These are phyloP conservation scores for Gonapodya sp. DNA, from an alignment of 192 early-diverging fungal species.

Conservation along the genomic window DNA sequence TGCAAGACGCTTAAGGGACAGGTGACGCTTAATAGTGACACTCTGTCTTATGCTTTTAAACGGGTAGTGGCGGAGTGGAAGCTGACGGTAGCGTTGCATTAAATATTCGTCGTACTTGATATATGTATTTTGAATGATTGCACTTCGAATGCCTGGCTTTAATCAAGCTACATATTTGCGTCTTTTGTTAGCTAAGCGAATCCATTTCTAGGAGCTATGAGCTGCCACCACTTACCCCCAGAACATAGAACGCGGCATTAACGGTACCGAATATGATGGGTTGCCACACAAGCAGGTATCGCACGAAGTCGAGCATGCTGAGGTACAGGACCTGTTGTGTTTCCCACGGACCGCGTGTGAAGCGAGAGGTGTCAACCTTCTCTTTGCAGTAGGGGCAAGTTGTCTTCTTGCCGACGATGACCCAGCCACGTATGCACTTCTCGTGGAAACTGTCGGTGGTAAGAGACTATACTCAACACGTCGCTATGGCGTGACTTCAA, in stretches of 20 bases:
- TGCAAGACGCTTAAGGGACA: not conserved
- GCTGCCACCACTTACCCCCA: not conserved
- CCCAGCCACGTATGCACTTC: conserved; percentile 40
- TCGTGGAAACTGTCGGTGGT: conserved; percentile 25
- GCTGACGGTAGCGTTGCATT: no score
- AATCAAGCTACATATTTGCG: no score
- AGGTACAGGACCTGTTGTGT: conserved; percentile 36
- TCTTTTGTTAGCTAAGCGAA: no score
- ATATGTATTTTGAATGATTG: no score
- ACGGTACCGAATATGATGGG: conserved; percentile 3
- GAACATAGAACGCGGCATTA: not conserved
- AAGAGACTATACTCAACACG: no score
- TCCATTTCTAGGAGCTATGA: no score
- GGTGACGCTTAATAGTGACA: not conserved
- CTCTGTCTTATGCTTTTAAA: not conserved
- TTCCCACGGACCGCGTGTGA: conserved; percentile 35
- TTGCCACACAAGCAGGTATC: conserved; percentile 16
- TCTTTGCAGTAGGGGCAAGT: conserved; percentile 37
- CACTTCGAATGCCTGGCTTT: no score
- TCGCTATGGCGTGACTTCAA: no score
- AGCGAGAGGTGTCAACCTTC: conserved; percentile 31
- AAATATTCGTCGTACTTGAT: no score
- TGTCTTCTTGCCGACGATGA: conserved; percentile 36
- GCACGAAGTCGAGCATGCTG: conserved; percentile 34
- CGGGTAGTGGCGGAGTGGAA: no score